Percentiles rank a stretch among this genome's conserved stretches.
Conservation (phyloP, 495 filamentous ascomycete genomes). For the Talaromyces stipitatus region DNA sequence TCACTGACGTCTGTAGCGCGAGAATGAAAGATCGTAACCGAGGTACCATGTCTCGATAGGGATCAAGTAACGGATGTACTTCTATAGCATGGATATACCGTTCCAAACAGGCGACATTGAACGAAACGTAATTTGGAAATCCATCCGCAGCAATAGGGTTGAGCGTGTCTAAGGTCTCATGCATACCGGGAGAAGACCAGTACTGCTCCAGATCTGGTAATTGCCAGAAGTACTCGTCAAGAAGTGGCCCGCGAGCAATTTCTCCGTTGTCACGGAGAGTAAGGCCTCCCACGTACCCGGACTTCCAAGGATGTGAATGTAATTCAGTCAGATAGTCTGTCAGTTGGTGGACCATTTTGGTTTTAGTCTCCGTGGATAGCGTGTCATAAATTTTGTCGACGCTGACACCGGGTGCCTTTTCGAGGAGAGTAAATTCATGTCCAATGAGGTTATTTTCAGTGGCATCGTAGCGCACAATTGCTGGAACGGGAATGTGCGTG, state of each 20-base stretch:
- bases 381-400: conserved; percentile 18
- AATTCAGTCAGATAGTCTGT: conserved; percentile 20
- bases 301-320: conserved; percentile 15
- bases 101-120: conserved; percentile 10
- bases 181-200: conserved; percentile 16
- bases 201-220: conserved; percentile 14
- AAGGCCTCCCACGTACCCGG: conserved; percentile 16
- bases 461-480: conserved; percentile 18
- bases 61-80: conserved; percentile 14
- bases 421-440: conserved; percentile 25
- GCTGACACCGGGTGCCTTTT: conserved; percentile 14
- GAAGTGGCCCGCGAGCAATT: conserved; percentile 5
- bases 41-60: conserved; percentile 14
- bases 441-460: conserved; percentile 18
- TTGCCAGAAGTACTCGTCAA: conserved; percentile 28
- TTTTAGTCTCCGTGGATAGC: conserved; percentile 9
- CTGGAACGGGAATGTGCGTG: conserved; percentile 21
- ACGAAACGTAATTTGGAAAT: conserved; percentile 13
- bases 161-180: conserved; percentile 15
- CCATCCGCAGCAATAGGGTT: conserved; percentile 3
- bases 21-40: conserved; percentile 13
- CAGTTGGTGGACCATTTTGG: conserved; percentile 19
- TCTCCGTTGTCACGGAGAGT: background rate
- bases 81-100: conserved; percentile 16
- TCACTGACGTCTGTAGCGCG: background rate